Base-by-base conservation (phyloP, 2,329 filamentous ascomycete genomes). In the Aspergillus latus region DNA sequence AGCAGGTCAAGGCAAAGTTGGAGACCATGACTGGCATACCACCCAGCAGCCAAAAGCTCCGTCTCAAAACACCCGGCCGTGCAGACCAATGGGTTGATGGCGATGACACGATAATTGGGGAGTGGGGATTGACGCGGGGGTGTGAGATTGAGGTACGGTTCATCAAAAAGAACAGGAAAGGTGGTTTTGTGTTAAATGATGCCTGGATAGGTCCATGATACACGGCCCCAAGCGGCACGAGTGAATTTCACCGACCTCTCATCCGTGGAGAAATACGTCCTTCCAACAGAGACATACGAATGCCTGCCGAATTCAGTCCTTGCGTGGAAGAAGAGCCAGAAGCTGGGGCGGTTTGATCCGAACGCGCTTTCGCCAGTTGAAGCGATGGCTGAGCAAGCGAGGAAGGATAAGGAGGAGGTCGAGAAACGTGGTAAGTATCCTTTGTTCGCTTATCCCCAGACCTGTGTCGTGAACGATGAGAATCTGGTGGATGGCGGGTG, bases 291-390 rank as follows among this genome's bases (percentile, higher is more conserved):
- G 49, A 88, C 92, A 69, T 99, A 99, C 76, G 91, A 92, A 71
- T 85, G 86, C 68, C 91, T 92, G 69, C 80, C 86, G 43, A 90
- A 97, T 75, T 93, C 89, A 3, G 94, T 99, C 11, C 83, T 97
- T 26, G 90, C 92, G 5, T 97, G 92, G 92, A 99, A 99, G 77
- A 93, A 90, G 77, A 80, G 86, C n/a, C 87, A 96, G 74, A 92
- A 95, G 72, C 84, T 97, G n/a, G 94, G 94, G 49, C 90, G 94
- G 36, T 99, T 99, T 75, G 91, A 97, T 70, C 94, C 94, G 10
- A 82, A 88, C 65, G 90, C 92, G 6, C 86, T 89, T 15, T 84
- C 81, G 58, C 83, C 88, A 21, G 87, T 92, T 70, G 81, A 90
- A 69, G 83, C 89, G 61, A 89, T 89, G 71, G 78, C 89, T 56